Conservation (phyloP, 2,329 filamentous ascomycete genomes). For the Cercospora sesami region DNA sequence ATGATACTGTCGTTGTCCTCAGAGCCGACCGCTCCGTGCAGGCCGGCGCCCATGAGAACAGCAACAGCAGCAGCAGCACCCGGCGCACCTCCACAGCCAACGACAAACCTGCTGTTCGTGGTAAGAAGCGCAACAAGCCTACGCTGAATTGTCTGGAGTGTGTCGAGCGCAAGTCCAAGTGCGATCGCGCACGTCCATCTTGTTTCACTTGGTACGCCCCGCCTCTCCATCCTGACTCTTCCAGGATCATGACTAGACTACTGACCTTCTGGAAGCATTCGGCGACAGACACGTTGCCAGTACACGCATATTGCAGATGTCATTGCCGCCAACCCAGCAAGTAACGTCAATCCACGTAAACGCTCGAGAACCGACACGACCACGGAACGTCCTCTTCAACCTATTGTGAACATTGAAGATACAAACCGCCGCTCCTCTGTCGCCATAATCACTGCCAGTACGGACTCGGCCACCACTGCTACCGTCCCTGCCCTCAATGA, state of each 20-base stretch:
- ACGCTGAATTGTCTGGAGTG: slow-evolving; percentile 76
- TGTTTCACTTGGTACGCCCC: slow-evolving; percentile 6
- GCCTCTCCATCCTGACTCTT: neutral
- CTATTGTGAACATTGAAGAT: neutral
- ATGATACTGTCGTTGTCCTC: neutral
- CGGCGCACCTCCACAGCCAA: neutral
- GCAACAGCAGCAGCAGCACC: neutral
- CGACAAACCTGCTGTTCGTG: neutral
- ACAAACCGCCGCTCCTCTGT: neutral
- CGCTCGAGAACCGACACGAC: neutral
- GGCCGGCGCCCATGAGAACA: neutral
- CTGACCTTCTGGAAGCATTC: neutral
- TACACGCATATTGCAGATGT: slow-evolving; percentile 1
- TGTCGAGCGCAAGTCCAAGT: slow-evolving; percentile 82
- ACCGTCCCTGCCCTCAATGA: neutral
- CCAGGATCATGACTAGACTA: neutral
- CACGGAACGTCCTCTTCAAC: neutral
- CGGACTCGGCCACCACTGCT: neutral
- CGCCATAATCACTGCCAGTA: neutral
- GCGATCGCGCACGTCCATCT: slow-evolving; percentile 67
- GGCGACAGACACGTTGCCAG: neutral
- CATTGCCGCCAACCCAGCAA: neutral
- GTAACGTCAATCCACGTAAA: neutral
- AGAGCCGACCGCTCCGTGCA: neutral
- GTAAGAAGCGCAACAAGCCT: slow-evolving; percentile 71